Base-by-base conservation (phyloP, 495 filamentous ascomycete genomes). In the Platismatia glauca region DNA sequence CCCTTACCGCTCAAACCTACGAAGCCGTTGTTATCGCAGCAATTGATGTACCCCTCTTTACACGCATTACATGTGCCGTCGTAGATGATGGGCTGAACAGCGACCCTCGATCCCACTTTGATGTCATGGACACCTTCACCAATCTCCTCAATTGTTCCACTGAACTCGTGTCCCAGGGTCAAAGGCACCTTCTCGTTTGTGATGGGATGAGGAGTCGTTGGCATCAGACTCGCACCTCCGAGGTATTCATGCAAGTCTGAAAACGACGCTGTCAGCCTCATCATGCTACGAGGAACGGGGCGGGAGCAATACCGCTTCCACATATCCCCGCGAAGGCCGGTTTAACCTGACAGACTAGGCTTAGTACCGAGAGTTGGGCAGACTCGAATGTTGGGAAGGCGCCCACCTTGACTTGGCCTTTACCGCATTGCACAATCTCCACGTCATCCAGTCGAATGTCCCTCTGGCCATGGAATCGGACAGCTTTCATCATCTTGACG, bases 111-210 rank as follows among this genome's bases (percentile, higher is more conserved):
- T 13, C 85, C 84, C 3, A 76, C 67, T 60, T 80, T 77, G 62
- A 81, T 73, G 24, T 74, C 73, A 7, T 72, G 71, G 4, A 87
- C 78, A 7, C 72, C 80, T 5, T 73, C 69, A 13, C 85, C 85
- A 5, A 85, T 69, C 66, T 86, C 84, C 56, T 84, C 77, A 24
- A 87, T 73, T 0, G 72, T 76, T 7, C 83, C 85, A 41, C 76
- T 79, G 70, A 87, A 84, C 63, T 86, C 84, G 63, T 87, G 84
- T 29, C 85, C 85, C 33, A 86, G 73, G 0, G 80, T 83, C 9
- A 85, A 68, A 3, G 84, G 85, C 7, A 82, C 74, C 38, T 75
- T 74, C 58, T 78, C 79, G 35, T 78, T 76, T 6, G 84, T 86
- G 46, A 86, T 74, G 0, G 80, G 78, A 69, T 87, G 85, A 43